phyloP scores from a whole-genome alignment of 2,329 filamentous ascomycete genomes.

The Pseudogymnoascus sp. region DNA sequence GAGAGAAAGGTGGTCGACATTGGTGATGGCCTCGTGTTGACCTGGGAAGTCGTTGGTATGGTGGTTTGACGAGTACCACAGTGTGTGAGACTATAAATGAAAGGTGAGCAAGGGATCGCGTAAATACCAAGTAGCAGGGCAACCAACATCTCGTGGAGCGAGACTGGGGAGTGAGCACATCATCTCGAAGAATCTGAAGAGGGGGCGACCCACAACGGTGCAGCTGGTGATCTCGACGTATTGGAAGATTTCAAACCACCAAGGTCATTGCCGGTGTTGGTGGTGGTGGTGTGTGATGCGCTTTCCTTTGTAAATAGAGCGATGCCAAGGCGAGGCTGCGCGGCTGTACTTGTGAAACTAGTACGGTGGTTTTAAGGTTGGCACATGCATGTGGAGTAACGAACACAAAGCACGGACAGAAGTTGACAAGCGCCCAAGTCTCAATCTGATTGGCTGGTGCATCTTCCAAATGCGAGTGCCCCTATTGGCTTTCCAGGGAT shows the following conservation, averaged over 20 bases:
- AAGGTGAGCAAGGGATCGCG: slow-evolving; percentile 1
- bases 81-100: slow-evolving; percentile 52
- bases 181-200: slow-evolving; percentile 34
- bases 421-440: background rate
- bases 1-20: slow-evolving; percentile 26
- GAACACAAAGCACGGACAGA: background rate
- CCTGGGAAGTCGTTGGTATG: slow-evolving; percentile 33
- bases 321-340: background rate
- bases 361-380: background rate
- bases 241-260: background rate
- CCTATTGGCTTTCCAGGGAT: background rate
- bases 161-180: slow-evolving; percentile 59
- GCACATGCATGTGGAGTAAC: slow-evolving; percentile 5
- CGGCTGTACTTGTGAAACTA: background rate
- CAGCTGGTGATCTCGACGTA: background rate
- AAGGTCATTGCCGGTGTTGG: background rate
- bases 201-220: background rate
- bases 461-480: background rate
- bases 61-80: slow-evolving; percentile 65
- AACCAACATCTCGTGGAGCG: slow-evolving; percentile 50
- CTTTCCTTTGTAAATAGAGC: background rate
- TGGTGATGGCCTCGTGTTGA: slow-evolving; percentile 25
- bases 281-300: background rate
- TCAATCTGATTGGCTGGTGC: background rate
- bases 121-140: background rate